These are phyloP conservation scores for Agastache rugosa DNA, from an alignment of 257 asterid species.

Conservation along the genomic window DNA sequence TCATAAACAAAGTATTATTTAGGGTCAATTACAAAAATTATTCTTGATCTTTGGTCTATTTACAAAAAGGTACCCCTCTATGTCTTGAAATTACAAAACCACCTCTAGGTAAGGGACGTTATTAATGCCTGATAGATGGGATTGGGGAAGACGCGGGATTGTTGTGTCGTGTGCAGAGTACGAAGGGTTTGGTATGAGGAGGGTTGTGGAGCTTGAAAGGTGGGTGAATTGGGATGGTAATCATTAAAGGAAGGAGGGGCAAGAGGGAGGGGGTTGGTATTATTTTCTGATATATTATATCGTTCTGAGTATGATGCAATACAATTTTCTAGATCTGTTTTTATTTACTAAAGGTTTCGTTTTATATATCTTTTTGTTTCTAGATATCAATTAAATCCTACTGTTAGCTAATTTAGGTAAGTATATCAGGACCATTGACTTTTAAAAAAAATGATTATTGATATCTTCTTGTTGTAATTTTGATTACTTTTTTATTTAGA, in stretches of 20 bases:
- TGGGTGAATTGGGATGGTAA: slow-evolving; percentile 3
- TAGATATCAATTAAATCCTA: neutral
- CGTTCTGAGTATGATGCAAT: neutral
- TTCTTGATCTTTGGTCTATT: slow-evolving; percentile 19
- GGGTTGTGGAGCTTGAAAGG: neutral
- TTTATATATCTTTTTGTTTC: neutral
- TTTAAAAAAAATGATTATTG: neutral
- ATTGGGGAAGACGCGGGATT: neutral
- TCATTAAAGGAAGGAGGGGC: neutral
- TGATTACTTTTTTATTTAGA: neutral
- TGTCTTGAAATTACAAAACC: slow-evolving; percentile 20
- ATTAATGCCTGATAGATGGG: neutral
- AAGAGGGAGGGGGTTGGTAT: neutral
- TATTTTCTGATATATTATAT: neutral
- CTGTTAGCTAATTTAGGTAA: neutral
- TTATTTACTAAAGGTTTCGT: neutral
- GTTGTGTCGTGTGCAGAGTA: neutral
- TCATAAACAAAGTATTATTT: slow-evolving; percentile 11
- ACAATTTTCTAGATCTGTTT: no score
- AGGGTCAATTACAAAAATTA: neutral
- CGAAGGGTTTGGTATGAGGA: neutral
- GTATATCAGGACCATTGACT: neutral
- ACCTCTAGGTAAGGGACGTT: neutral
- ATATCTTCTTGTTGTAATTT: neutral
- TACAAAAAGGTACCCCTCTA: neutral